Base-by-base conservation (phyloP, 352 stramenopile genomes). In the Pythium grandisporangium region DNA sequence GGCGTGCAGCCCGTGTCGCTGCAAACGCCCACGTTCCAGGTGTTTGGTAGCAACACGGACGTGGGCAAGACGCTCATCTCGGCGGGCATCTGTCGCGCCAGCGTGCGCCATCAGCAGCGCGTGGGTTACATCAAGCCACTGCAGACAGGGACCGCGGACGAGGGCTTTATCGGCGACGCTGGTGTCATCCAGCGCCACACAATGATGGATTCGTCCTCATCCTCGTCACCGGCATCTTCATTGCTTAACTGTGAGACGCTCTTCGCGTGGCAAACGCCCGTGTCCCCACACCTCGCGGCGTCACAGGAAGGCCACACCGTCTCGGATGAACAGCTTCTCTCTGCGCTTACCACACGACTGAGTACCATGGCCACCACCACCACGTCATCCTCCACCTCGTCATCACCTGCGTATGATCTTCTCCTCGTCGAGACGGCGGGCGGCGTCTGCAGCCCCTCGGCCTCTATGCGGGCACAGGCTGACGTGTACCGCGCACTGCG, bases 11-110 rank as follows among this genome's bases (percentile, higher is more conserved):
- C 57, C 10, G 35, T 82, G 37, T 66, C 55, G 30, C 74, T 91
- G n/a, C 42, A 74, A 21, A 74, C 73, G 45, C 79, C 79, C 7
- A 59, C 88, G 41, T 87, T 92, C 45, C 79, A 92, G 49, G 67
- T 99, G n/a, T 98, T 96, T 60, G 95, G 95, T 42, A 94, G 91
- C 55, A 98, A 98, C 60, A 99, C 95, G 33, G 95, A 98, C 66
- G 93, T 98, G 20, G 95, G 95, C 49, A 99, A 99, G 71, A 98
- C 93, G 1, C 75, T 98, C 23, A 62, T 98, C 13, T 95, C 89
- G n/a, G 75, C 87, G 0, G 93, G 91, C 22, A 89, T 99, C 33
- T 83, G 95, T 36, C 70, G 80, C 39, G 78, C 83, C 19, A 81
- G 74, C 13, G 53, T 79, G 17, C 55, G 51, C 12, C 35, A 39